Base-by-base conservation (phyloP, 495 filamentous ascomycete genomes). In the Mycothermus thermophilus region DNA sequence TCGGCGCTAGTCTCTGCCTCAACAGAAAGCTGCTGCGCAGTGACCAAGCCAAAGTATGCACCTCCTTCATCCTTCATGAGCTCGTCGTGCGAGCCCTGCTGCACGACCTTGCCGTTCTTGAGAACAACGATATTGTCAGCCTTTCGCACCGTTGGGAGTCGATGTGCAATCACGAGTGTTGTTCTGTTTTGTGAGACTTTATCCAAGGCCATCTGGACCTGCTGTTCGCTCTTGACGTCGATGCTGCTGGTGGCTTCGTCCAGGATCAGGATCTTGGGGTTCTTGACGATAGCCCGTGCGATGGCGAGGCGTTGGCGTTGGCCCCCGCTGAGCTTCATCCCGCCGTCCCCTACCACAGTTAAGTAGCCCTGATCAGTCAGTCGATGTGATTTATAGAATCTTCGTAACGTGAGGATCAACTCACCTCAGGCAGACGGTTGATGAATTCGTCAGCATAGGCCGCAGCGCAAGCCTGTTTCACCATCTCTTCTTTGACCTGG, bases 231-330 rank as follows among this genome's bases (percentile, higher is more conserved):
- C 8, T 64, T 58, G 18, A 69, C 64, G 40, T 77, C 73, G 16
- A 78, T 67, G 20, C 71, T 64, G 34, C 63, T 74, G 1, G 83
- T 90, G 12, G 84, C 83, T 54, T 93, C 84, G 47, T 92, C 83
- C 5, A 93, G 58, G 21, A 93, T 77, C 4, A 93, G 59, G 37
- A 93, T 77, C n/a, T 72, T 72, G 0, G 85, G 83, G 30, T 82
- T 67, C 47, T 82, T 80, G 35, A 92, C 68, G 19, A 85, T 72
- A 16, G 74, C 75, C 14, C 80, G 63, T 1, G 80, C 79, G 34
- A 86, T 74, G 8, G 79, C 71, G 0, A 83, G 53, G 27, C 77
- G 60, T 44, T 83, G 79, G 40, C 73, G 72, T 48, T 77, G 72
- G 9, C 73, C 72, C 18, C 69, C 71, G n/a, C 60, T 68, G n/a